A percentile compares a stretch with the other conserved stretches of the same genome.
These are phyloP conservation scores for Coelastrella sp. DNA, from an alignment of 139 green algal species.

Conservation along the genomic window DNA sequence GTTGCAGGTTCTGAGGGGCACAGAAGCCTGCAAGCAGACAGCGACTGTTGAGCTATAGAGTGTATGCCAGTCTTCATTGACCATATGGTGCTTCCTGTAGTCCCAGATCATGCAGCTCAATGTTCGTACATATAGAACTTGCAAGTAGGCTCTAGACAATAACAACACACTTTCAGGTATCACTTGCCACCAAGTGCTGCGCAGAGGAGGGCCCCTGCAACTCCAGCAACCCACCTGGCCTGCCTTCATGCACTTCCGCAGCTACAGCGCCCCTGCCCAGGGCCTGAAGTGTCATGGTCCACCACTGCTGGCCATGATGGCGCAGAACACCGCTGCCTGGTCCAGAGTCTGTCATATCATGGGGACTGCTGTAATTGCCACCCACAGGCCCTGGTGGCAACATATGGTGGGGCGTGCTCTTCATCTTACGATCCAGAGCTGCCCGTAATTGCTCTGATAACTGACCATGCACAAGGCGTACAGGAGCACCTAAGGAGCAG, in stretches of 20 bases:
- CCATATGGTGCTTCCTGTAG: too few relatives aligned
- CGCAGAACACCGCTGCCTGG: not conserved
- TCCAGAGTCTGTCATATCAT: not conserved
- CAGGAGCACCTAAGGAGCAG: conserved; percentile 38
- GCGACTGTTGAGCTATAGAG: not conserved
- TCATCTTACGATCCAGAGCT: conserved; percentile 25
- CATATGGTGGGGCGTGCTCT: not conserved
- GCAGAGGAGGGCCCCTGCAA: too few relatives aligned
- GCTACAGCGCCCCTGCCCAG: conserved; percentile 29
- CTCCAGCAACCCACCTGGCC: conserved; percentile 17
- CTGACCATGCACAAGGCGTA: conserved; percentile 10
- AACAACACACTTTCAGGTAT: too few relatives aligned
- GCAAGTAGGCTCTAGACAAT: too few relatives aligned
- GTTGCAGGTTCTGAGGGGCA: conserved; percentile 17
- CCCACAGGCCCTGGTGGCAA: not conserved
- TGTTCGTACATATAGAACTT: too few relatives aligned
- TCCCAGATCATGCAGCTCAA: too few relatives aligned
- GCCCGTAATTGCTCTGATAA: conserved; percentile 34
- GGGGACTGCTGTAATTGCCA: conserved; percentile 2
- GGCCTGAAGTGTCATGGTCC: conserved; percentile 27
- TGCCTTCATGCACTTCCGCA: conserved; percentile 45
- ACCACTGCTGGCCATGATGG: not conserved
- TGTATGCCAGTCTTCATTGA: too few relatives aligned
- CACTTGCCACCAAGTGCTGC: not conserved
- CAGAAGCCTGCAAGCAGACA: conserved; percentile 34